Evolutionary conservation across 1,284 basidiomycete species (phyloP).

Genomic region (Austroboletus novae-zelandiae): DNA sequence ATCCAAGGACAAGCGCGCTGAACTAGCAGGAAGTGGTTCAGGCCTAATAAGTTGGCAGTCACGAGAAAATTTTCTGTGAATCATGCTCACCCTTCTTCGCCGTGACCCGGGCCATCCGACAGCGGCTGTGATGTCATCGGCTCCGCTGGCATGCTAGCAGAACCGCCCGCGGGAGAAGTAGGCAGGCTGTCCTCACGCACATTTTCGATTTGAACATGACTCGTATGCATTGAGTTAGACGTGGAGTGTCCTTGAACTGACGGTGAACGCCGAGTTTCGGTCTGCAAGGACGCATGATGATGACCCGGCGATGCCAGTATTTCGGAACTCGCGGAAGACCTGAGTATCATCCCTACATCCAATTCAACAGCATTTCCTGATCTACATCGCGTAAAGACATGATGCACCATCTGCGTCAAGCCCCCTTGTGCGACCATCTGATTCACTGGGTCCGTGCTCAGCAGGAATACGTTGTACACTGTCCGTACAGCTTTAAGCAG

Average conservation of each 20-base stretch:
- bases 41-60: conserved; percentile 9
- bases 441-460: conserved; percentile 86
- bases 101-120: conserved; percentile 5
- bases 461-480: conserved; percentile 94
- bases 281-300: conserved; percentile 4
- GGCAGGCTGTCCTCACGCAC: conserved; percentile 1
- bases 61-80: neutral
- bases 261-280: conserved; percentile 14
- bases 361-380: conserved; percentile 34
- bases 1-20: conserved; percentile 11
- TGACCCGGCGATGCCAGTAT: conserved; percentile 11
- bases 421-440: conserved; percentile 97
- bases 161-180: conserved; percentile 1
- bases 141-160: neutral
- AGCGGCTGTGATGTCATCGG: conserved; percentile 1
- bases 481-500: conserved; percentile 93
- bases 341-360: conserved; percentile 19
- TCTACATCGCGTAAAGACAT: conserved; percentile 83
- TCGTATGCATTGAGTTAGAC: conserved; percentile 3
- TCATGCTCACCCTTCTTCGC: conserved; percentile 25
- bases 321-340: conserved; percentile 28
- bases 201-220: conserved; percentile 3
- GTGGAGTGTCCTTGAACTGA: conserved; percentile 1
- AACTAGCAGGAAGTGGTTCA: conserved; percentile 4
- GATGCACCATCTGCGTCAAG: conserved; percentile 95